These are phyloP conservation scores for Ogataea nakhonphanomensis DNA, from an alignment of 805 yeast genomes.

Conservation along the genomic window DNA sequence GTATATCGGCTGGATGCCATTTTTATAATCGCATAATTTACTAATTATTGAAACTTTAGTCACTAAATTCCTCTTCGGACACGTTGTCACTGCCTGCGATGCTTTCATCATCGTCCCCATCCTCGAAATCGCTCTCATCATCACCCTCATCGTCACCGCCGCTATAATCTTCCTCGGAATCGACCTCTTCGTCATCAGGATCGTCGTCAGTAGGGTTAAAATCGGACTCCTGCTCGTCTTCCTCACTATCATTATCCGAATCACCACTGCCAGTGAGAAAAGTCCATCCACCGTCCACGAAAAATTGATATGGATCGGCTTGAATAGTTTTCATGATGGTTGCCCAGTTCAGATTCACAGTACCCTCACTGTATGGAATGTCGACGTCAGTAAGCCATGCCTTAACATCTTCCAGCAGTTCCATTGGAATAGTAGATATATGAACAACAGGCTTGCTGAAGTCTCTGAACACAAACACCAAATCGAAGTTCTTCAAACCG, in stretches of 20 bases:
- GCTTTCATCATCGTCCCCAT: conserved; percentile 21
- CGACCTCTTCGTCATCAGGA: conserved; percentile 51
- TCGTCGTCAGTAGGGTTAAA: conserved; percentile 65
- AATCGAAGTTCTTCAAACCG: conserved; percentile 92
- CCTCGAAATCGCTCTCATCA: conserved; percentile 24
- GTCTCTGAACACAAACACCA: conserved; percentile 95
- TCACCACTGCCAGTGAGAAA: conserved; percentile 89
- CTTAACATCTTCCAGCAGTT: conserved; percentile 84
- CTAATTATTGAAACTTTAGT: conserved; percentile 14
- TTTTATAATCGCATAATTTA: conserved; percentile 39
- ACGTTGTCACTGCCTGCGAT: conserved; percentile 29
- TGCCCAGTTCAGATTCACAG: conserved; percentile 93
- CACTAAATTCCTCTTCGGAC: conserved; percentile 32
- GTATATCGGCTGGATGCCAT: conserved; percentile 94
- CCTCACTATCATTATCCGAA: conserved; percentile 64
- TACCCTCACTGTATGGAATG: conserved; percentile 91
- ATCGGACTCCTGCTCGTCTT: conserved; percentile 61
- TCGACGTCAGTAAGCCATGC: conserved; percentile 98
- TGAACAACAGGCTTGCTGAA: conserved; percentile 84
- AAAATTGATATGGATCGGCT: conserved; percentile 92
- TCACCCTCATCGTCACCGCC: conserved; percentile 25
- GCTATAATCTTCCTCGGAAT: conserved; percentile 29
- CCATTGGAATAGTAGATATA: conserved; percentile 92
- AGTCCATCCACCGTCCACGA: conserved; percentile 93
- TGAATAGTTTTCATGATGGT: conserved; percentile 91